Percentiles rank a stretch among this genome's conserved stretches.
Conservation (phyloP, 2,329 filamentous ascomycete species). For the Botrytis fabae region DNA sequence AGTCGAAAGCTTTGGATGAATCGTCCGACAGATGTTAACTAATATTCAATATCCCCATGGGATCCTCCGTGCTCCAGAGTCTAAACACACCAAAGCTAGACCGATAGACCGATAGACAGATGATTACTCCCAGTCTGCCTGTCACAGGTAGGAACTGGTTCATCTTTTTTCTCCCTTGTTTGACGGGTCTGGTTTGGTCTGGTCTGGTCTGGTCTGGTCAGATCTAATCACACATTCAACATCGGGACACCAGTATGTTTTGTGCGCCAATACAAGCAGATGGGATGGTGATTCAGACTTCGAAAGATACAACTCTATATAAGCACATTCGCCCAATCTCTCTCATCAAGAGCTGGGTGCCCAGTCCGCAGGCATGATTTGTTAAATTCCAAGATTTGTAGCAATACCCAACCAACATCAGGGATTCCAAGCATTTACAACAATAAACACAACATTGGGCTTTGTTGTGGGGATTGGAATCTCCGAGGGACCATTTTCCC, state of each 20-base stretch:
- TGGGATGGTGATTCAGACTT: background rate
- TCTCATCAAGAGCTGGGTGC: background rate
- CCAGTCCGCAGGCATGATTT: too few species aligned
- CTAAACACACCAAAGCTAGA: background rate
- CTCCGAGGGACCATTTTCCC: background rate
- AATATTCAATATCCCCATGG: background rate
- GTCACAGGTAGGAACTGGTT: background rate
- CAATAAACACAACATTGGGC: conserved; percentile 9
- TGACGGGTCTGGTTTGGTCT: background rate
- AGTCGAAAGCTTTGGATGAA: background rate
- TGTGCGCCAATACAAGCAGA: background rate
- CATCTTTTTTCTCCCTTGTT: background rate
- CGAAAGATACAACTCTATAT: background rate
- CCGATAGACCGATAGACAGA: background rate
- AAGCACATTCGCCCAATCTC: background rate
- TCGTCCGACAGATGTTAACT: background rate
- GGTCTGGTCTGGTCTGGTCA: background rate
- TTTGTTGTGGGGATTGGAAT: conserved; percentile 9
- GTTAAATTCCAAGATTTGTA: background rate
- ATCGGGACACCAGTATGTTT: background rate
- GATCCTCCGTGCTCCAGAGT: background rate
- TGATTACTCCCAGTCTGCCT: background rate
- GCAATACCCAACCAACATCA: background rate
- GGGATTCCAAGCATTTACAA: background rate
- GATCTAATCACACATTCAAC: background rate